These are phyloP conservation scores for Ophiostoma himal-ulmi DNA, from an alignment of 2,329 filamentous ascomycete species.

Conservation along the genomic window DNA sequence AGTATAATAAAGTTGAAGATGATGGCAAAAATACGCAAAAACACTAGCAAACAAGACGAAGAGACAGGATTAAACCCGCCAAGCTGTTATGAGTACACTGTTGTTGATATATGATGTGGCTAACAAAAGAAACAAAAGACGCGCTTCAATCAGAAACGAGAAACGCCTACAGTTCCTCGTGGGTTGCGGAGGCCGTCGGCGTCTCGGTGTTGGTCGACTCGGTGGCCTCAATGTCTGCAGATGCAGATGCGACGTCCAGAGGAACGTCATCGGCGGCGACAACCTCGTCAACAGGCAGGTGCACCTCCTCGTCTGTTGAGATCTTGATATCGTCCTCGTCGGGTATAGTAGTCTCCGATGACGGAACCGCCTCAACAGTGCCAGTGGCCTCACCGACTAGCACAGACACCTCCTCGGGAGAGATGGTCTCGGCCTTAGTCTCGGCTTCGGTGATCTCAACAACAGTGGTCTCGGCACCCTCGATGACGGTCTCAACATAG, in stretches of 20 bases:
- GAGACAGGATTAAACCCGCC: background rate
- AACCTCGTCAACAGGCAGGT: constrained; percentile 26
- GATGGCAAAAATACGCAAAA: background rate
- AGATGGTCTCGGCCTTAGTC: constrained; percentile 15
- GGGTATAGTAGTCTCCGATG: constrained; percentile 26
- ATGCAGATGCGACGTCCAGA: constrained; percentile 18
- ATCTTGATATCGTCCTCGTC: constrained; percentile 21
- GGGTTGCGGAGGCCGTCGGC: background rate
- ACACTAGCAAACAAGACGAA: background rate
- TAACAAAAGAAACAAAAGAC: background rate
- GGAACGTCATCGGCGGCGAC: constrained; percentile 23
- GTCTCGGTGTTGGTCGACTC: constrained; percentile 16
- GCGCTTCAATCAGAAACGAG: background rate
- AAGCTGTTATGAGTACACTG: background rate
- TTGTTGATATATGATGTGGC: background rate
- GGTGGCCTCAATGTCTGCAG: constrained; percentile 14
- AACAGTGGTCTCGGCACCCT: constrained; percentile 9
- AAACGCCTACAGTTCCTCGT: background rate
- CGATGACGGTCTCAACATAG: background rate
- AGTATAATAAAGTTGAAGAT: background rate
- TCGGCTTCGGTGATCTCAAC: background rate
- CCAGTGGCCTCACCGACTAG: constrained; percentile 28
- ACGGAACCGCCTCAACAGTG: constrained; percentile 12
- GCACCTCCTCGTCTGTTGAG: constrained; percentile 14
- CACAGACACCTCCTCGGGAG: constrained; percentile 33